These are phyloP conservation scores for Trichoderma cornu-damae DNA, from an alignment of 2,329 filamentous ascomycete genomes.

Conservation along the genomic window DNA sequence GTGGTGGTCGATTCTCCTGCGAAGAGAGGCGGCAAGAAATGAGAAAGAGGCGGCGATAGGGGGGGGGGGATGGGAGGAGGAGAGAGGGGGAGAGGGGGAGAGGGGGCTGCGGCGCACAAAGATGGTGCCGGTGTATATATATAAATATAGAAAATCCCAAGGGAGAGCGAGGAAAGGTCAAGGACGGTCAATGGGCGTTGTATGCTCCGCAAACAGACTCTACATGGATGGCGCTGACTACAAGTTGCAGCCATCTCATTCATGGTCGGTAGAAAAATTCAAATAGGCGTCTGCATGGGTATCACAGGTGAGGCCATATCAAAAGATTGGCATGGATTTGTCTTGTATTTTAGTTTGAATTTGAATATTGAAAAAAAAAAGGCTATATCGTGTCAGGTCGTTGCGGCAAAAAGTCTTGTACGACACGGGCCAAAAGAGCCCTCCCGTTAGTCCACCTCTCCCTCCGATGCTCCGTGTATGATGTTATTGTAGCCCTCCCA, in stretches of 20 bases:
- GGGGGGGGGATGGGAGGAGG: neutral
- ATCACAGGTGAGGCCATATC: neutral
- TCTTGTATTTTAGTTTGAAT: neutral
- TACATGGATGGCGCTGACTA: neutral
- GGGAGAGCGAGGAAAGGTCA: neutral
- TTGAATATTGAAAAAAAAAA: too few relatives aligned
- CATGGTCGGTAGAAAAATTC: constrained; percentile 1
- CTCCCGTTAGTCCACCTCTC: constrained; percentile 15
- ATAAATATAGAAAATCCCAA: neutral
- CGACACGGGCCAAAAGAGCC: neutral
- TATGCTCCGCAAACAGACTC: neutral
- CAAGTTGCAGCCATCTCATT: neutral
- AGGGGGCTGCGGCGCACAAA: neutral
- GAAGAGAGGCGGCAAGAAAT: constrained; percentile 17
- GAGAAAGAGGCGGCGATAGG: neutral
- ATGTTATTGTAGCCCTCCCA: neutral
- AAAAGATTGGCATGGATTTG: neutral
- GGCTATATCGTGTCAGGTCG: constrained; percentile 8
- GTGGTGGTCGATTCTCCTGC: constrained; percentile 63
- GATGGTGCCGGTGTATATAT: constrained; percentile 5
- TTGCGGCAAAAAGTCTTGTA: constrained; percentile 11
- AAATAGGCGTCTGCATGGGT: constrained; percentile 3
- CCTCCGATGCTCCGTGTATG: constrained; percentile 17
- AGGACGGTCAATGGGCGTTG: neutral
- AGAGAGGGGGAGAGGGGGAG: neutral